Evolutionary conservation across 139 green algal genomes (phyloP).

Genomic region (Gonium pectorale): DNA sequence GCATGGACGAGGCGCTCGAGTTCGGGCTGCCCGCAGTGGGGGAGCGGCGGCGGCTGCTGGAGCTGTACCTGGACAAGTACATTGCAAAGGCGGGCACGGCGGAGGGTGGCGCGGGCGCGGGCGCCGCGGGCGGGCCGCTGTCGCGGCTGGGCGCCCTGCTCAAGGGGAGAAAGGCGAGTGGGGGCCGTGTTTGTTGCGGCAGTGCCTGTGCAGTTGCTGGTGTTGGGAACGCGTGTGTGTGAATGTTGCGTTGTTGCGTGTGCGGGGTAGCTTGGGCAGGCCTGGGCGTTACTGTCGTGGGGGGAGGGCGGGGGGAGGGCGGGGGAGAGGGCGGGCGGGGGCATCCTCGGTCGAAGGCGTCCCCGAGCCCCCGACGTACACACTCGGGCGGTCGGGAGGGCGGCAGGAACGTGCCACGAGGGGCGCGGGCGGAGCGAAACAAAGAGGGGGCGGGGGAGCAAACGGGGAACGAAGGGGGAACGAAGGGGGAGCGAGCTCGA

Average conservation of each 20-base stretch:
- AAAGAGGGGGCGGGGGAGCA: background rate
- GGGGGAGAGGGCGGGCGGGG: too few species aligned
- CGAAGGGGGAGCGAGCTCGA: too few species aligned
- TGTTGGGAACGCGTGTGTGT: background rate
- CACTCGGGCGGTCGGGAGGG: too few species aligned
- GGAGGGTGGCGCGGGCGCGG: constrained; percentile 69
- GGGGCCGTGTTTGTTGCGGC: too few species aligned
- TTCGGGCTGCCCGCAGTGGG: constrained; percentile 82
- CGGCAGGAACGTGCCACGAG: background rate
- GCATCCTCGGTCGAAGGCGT: too few species aligned
- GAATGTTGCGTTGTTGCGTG: background rate
- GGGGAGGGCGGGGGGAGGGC: too few species aligned
- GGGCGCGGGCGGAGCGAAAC: background rate
- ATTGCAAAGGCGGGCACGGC: constrained; percentile 71
- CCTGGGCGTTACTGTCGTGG: background rate
- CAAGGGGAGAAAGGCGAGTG: constrained; percentile 23
- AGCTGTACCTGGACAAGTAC: constrained; percentile 94
- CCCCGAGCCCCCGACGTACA: too few species aligned
- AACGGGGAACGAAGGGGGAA: too few species aligned
- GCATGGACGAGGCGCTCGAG: constrained; percentile 96
- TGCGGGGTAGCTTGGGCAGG: too few species aligned
- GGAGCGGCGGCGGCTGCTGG: constrained; percentile 82
- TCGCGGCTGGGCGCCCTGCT: constrained; percentile 7
- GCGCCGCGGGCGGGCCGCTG: constrained; percentile 25
- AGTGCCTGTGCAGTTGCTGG: background rate